Evolutionary conservation across 805 yeast species (phyloP), one percentile per base, ranked within the genome.

Genomic region (Saccharomycopsis oosterbeekiorum): DNA sequence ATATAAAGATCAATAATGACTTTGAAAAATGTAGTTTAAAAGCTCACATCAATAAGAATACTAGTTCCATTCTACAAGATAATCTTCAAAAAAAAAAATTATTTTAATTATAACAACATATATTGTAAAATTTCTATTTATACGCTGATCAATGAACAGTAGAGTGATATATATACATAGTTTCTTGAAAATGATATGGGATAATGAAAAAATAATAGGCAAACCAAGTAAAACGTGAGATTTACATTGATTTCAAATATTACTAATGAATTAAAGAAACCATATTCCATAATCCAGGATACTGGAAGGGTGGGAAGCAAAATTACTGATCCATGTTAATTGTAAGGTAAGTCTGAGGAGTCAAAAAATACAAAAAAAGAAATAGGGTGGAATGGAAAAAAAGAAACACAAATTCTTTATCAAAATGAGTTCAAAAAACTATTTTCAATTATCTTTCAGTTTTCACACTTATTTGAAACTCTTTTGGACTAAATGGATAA

Each of bases 401-500:
- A n/a, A 17, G 15, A n/a, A n/a, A 17, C 15, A 12, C 11, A 36
- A 29, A 3, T 29, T 34, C 21, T 12, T 15, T 6, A n/a, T 5
- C 10, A 34, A 29, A 15, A 29, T 14, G 26, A 53, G 4, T 14
- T 11, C 5, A 10, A 29, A 4, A 29, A 29, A 4, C 24, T 2
- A 29, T 34, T 15, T n/a, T 29, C 3, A 53, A 10, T 34, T 19
- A 4, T 34, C 6, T 11, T 15, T 53, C 29, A 14, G n/a, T 14
- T 9, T 34, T 26, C 29, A 34, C 19, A 21, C 53, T 42, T 41
- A 56, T 40, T 47, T 43, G 15, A 63, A 57, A 57, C 59, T 61
- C 56, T 55, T 59, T 57, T 63, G 64, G 37, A 59, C 57, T 19
- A 63, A 57, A 34, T 63, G 65, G 51, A 63, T 57, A 34, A 61